Percentiles rank a stretch among this genome's conserved stretches.
phyloP scores from a whole-genome alignment of 1,284 basidiomycete genomes.

The Malassezia sp. region DNA sequence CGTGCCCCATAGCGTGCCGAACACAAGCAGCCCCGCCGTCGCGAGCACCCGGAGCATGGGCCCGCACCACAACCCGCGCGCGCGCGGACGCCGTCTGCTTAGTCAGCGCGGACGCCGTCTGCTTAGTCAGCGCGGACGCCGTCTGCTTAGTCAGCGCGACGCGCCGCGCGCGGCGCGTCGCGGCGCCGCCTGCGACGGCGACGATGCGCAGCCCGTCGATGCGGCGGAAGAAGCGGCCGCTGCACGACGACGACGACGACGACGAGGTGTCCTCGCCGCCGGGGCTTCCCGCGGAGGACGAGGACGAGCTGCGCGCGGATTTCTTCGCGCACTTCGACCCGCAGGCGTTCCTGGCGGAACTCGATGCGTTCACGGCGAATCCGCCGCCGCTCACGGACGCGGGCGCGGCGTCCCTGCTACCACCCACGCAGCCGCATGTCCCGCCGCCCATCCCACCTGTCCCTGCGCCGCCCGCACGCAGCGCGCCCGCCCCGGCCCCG shows the following conservation, averaged over 20 bases:
- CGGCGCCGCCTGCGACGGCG: no score
- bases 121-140: no score
- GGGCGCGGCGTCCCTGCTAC: no score
- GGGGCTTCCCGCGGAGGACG: constrained; percentile 4
- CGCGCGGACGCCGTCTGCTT: no score
- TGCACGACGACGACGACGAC: constrained; percentile 4
- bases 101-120: no score
- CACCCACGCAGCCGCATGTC: no score
- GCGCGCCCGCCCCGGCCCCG: not conserved
- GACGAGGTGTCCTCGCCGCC: constrained; percentile 10
- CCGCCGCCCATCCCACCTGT: not conserved
- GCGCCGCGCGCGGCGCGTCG: not conserved
- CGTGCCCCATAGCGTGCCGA: constrained; percentile 47
- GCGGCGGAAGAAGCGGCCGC: no score
- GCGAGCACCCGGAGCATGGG: constrained; percentile 7
- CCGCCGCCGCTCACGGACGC: no score
- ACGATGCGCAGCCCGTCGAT: constrained; percentile 5
- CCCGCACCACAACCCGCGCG: no score
- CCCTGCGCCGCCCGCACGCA: no score
- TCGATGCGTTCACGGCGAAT: constrained; percentile 6
- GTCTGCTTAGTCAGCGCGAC: not conserved
- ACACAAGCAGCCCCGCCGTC: constrained; percentile 37
- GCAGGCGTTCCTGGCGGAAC: constrained; percentile 7
- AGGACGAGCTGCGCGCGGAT: constrained; percentile 9
- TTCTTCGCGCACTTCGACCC: constrained; percentile 8